These are phyloP conservation scores for Inonotus obliquus DNA, from an alignment of 1,284 basidiomycete genomes.

Conservation along the genomic window DNA sequence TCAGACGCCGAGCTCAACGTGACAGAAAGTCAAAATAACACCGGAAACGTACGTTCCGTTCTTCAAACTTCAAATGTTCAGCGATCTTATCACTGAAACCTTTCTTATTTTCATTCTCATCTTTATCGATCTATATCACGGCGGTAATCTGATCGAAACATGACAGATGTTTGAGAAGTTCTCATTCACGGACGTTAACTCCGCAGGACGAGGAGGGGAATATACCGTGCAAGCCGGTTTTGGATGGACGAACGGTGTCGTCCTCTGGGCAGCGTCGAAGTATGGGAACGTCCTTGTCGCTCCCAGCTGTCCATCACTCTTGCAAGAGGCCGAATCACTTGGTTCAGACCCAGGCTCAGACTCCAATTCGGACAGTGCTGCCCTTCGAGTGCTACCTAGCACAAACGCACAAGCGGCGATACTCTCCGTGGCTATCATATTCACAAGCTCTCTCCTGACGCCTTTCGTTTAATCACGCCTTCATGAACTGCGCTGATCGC, in stretches of 20 bases:
- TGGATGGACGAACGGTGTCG: slow-evolving; percentile 90
- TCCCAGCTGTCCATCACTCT: slow-evolving; percentile 51
- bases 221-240: slow-evolving; percentile 82
- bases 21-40: slow-evolving; percentile 63
- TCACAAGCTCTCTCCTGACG: background rate
- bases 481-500: background rate
- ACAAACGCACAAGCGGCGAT: background rate
- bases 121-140: background rate
- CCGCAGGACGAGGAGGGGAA: slow-evolving; percentile 82
- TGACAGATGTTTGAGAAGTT: slow-evolving; percentile 89
- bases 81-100: slow-evolving; percentile 13
- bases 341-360: background rate
- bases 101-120: background rate
- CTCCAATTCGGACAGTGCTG: slow-evolving; percentile 3
- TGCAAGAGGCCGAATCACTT: slow-evolving; percentile 22
- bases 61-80: slow-evolving; percentile 17
- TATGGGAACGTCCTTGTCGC: slow-evolving; percentile 56
- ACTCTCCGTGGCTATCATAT: background rate
- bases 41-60: slow-evolving; percentile 58
- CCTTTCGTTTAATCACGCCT: background rate
- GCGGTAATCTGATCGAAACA: background rate
- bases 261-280: slow-evolving; percentile 69
- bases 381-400: background rate
- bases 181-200: slow-evolving; percentile 72
- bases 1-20: slow-evolving; percentile 71